These are phyloP conservation scores for Leptoxyphium fumago DNA, from an alignment of 2,329 filamentous ascomycete genomes.

Conservation along the genomic window DNA sequence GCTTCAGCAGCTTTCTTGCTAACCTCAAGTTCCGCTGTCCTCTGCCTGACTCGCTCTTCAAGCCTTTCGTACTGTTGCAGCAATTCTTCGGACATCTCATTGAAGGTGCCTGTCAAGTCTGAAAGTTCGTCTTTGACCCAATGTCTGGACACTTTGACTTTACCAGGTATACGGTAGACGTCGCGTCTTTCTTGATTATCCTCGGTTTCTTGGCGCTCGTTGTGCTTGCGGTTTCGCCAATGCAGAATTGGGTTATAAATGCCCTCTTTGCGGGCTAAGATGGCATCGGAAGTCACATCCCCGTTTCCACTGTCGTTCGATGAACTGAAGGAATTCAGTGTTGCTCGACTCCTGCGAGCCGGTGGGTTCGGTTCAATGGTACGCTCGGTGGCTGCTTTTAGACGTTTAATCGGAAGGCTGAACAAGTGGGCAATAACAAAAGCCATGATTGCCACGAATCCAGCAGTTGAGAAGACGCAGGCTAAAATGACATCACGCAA, in stretches of 20 bases:
- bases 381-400: constrained; percentile 61
- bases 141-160: constrained; percentile 62
- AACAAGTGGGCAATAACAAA: constrained; percentile 71
- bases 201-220: constrained; percentile 21
- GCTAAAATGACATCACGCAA: constrained; percentile 69
- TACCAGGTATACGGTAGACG: constrained; percentile 70
- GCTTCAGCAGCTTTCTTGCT: constrained; percentile 86
- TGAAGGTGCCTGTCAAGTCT: constrained; percentile 72
- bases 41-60: constrained; percentile 69
- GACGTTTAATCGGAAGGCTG: constrained; percentile 61
- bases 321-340: constrained; percentile 19
- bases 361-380: constrained; percentile 50
- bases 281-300: constrained; percentile 20
- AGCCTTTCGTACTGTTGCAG: constrained; percentile 72
- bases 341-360: constrained; percentile 29
- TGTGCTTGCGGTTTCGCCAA: constrained; percentile 12
- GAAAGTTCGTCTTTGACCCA: constrained; percentile 71
- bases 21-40: constrained; percentile 71
- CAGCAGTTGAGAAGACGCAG: constrained; percentile 73
- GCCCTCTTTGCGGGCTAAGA: constrained; percentile 30
- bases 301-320: constrained; percentile 28
- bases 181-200: constrained; percentile 23
- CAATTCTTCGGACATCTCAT: constrained; percentile 85
- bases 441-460: constrained; percentile 51
- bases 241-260: constrained; percentile 23